Percentiles rank a stretch among this genome's conserved stretches.
phyloP scores from a whole-genome alignment of 345 rosid genomes.

The Aurinia saxatilis region DNA sequence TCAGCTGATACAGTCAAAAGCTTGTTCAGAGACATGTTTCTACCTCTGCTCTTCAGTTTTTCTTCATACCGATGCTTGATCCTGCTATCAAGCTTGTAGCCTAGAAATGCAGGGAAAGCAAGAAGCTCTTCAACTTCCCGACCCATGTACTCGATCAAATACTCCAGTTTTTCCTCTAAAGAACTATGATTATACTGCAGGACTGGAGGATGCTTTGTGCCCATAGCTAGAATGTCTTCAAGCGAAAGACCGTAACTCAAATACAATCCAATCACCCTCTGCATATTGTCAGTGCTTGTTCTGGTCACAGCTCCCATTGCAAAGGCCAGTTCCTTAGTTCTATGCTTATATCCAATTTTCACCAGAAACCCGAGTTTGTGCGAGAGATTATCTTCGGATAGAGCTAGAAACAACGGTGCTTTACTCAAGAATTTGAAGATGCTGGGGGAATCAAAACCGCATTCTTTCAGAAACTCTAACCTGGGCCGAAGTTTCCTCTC shows the following conservation, averaged over 20 bases:
- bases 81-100: slow-evolving; percentile 74
- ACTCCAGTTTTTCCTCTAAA: slow-evolving; percentile 65
- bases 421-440: slow-evolving; percentile 64
- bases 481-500: slow-evolving; percentile 66
- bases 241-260: slow-evolving; percentile 49
- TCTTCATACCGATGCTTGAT: slow-evolving; percentile 67
- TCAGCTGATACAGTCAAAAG: slow-evolving; percentile 51
- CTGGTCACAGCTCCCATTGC: slow-evolving; percentile 75
- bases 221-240: slow-evolving; percentile 54
- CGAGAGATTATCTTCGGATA: slow-evolving; percentile 53
- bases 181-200: slow-evolving; percentile 53
- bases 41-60: slow-evolving; percentile 46
- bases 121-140: slow-evolving; percentile 66
- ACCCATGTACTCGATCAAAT: slow-evolving; percentile 64
- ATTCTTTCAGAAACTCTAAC: slow-evolving; percentile 61
- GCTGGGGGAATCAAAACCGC: slow-evolving; percentile 49
- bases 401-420: slow-evolving; percentile 61
- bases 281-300: slow-evolving; percentile 71
- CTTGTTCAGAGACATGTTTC: slow-evolving; percentile 64
- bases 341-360: slow-evolving; percentile 55
- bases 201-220: slow-evolving; percentile 77
- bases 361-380: slow-evolving; percentile 59
- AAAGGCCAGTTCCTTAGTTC: slow-evolving; percentile 50
- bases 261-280: slow-evolving; percentile 60
- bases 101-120: slow-evolving; percentile 74